phyloP scores from a whole-genome alignment of 805 yeast genomes.

The Saturnispora ahearnii region DNA sequence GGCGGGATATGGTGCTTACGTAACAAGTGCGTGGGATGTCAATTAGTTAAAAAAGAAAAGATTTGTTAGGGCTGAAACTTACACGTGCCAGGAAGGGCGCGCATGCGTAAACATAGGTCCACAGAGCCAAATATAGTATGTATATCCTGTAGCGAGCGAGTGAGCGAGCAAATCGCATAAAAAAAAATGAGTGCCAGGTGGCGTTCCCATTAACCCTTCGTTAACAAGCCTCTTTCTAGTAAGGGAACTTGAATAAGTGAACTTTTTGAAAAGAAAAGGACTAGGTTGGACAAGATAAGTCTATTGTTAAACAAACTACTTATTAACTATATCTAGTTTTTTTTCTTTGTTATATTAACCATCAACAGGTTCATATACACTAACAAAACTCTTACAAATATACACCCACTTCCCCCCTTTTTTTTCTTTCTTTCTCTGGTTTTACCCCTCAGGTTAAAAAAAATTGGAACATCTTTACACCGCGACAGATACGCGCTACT shows the following conservation, averaged over 20 bases:
- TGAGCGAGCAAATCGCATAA: not conserved
- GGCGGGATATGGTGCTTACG: slow-evolving; percentile 5
- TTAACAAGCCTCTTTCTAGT: not conserved
- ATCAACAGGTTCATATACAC: not conserved
- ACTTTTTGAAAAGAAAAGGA: not conserved
- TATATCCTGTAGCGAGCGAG: not conserved
- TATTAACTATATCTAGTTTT: not conserved
- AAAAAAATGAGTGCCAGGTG: not conserved
- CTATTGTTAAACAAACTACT: not conserved
- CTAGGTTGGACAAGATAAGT: not conserved
- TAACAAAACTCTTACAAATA: not conserved
- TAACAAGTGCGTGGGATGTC: slow-evolving; percentile 9
- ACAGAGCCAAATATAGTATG: not conserved
- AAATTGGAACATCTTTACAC: no score
- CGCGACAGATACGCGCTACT: no score
- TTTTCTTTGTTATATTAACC: not conserved
- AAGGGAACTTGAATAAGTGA: not conserved
- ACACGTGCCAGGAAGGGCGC: not conserved
- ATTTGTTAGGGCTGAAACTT: slow-evolving; percentile 1
- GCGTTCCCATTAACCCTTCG: not conserved
- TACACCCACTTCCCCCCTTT: not conserved
- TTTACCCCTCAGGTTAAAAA: no score
- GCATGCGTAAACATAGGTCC: slow-evolving; percentile 6
- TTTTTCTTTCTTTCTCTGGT: no score
- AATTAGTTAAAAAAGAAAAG: not conserved